Base-by-base conservation (phyloP, 306 rosid genomes). In the Herpetospermum pedunculosum region DNA sequence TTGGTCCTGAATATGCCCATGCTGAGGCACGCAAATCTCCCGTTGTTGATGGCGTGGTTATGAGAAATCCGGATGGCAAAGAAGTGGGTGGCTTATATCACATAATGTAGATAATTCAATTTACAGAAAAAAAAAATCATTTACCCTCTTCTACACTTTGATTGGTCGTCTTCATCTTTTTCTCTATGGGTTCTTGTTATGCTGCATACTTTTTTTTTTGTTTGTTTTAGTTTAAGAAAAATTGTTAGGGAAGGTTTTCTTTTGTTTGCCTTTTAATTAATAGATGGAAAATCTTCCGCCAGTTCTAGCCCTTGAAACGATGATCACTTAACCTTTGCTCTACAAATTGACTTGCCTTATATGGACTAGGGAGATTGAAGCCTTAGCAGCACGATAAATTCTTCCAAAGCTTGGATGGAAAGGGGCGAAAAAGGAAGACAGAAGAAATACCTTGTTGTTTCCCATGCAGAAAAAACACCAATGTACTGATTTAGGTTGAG, bases 11-110 rank as follows among this genome's bases (percentile, higher is more conserved):
- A 87, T 94, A 94, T 87, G 99, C 99, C 23, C 99, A 94, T 84
- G 99, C 99, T 29, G 99, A 94, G 88, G 99, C 99, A 74, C 90
- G 99, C 84, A 94, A 94, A 82, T 94, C 99, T 83, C 99, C 99
- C 25, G 99, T 94, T 77, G 99, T 94, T 72, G 99, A 94, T 84
- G 99, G 99, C 49, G 99, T 94, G 84, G 99, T 94, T 77, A 89
- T 91, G 99, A 91, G 99, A 88, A 94, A 91, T 81, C 95, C 87
- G 77, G 97, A 91, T 82, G 99, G 99, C 79, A 94, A 94, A 83
- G 99, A 94, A 82, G 99, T 94, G 80, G 83, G 96, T 82, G 72
- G 75, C 69, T 37, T 65, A 70, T 57, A 15, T 57, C 65, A 77
- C 71, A 80, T 55, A 60, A 0, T 50, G 41, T 57, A 30, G 58